These are phyloP conservation scores for Sarocladium kiliense DNA, from an alignment of 2,329 filamentous ascomycete species.

Conservation along the genomic window DNA sequence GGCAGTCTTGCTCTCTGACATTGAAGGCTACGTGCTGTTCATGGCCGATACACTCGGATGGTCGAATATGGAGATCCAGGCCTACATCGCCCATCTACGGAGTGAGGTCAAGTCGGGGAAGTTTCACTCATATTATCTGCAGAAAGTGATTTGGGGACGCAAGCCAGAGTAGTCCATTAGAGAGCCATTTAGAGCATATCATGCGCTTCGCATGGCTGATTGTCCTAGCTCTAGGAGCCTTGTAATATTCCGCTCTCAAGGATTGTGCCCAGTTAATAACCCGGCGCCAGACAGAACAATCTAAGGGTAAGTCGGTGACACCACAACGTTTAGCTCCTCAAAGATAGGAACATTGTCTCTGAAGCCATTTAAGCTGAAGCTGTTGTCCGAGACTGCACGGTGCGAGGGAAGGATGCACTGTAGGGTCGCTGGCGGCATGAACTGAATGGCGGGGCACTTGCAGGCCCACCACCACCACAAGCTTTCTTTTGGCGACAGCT, in stretches of 20 bases:
- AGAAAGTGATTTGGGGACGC: slow-evolving; percentile 19
- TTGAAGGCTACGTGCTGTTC: slow-evolving; percentile 22
- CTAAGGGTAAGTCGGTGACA: too few species aligned
- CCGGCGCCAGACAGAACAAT: too few species aligned
- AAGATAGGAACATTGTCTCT: neutral
- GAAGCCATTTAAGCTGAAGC: too few species aligned
- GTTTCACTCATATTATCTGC: slow-evolving; percentile 19
- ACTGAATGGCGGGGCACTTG: neutral
- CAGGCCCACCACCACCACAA: neutral
- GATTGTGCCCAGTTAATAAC: too few species aligned
- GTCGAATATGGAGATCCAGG: slow-evolving; percentile 19
- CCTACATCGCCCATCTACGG: slow-evolving; percentile 19
- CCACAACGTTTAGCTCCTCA: too few species aligned
- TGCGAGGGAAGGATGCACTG: neutral
- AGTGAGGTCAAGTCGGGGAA: slow-evolving; percentile 9
- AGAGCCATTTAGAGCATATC: too few species aligned
- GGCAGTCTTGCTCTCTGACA: slow-evolving; percentile 24
- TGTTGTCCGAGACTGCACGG: too few species aligned
- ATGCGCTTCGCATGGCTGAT: too few species aligned
- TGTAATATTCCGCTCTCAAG: too few species aligned
- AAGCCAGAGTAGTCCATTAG: slow-evolving; percentile 17
- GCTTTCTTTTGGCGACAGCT: neutral
- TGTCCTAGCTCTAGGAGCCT: too few species aligned
- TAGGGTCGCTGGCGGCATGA: too few species aligned
- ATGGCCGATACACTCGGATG: slow-evolving; percentile 19